Evolutionary conservation across 2,329 filamentous ascomycete species (phyloP).

Genomic region (Trichoderma oligosporum): DNA sequence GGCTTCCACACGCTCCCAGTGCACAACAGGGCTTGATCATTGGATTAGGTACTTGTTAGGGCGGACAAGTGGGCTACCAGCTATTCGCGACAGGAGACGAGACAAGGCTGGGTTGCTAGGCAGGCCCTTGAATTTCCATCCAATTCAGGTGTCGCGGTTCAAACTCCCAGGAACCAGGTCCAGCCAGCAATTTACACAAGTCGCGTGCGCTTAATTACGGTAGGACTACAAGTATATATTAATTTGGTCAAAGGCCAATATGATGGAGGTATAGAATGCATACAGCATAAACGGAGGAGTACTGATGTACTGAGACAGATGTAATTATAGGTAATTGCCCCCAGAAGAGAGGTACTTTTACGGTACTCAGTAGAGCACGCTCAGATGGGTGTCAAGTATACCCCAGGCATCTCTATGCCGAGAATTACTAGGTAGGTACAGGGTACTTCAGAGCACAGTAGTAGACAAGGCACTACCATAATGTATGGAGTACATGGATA

Average conservation of each 20-base stretch:
- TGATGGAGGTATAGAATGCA: background rate
- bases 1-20: background rate
- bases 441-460: no score
- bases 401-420: no score
- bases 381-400: no score
- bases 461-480: no score
- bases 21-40: background rate
- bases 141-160: background rate
- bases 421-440: no score
- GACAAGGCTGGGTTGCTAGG: conserved; percentile 12
- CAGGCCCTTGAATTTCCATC: conserved; percentile 18
- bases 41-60: background rate
- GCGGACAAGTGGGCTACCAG: background rate
- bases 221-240: no score
- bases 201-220: no score
- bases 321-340: no score
- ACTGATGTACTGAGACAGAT: background rate
- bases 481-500: no score
- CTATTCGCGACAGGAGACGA: conserved; percentile 15
- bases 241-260: background rate
- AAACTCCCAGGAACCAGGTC: background rate
- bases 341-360: no score
- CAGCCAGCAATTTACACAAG: background rate
- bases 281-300: background rate
- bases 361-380: no score